phyloP scores from a whole-genome alignment of 169 alveolate genomes.

The Babesia bigemina region DNA sequence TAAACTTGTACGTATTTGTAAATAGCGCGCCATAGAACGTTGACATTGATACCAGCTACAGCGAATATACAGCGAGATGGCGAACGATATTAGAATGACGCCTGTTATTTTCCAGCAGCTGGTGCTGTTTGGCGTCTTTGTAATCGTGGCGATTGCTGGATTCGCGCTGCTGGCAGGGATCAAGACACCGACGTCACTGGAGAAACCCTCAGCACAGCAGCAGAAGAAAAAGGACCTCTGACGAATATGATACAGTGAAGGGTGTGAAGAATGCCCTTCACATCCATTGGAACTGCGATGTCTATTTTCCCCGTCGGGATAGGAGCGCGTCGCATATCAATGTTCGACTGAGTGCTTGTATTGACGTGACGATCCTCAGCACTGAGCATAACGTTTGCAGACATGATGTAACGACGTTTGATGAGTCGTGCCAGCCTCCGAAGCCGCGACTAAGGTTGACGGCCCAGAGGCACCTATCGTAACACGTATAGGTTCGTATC shows the following conservation, averaged over 20 bases:
- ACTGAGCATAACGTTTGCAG: not conserved
- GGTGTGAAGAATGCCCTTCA: not conserved
- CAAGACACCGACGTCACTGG: slow-evolving; percentile 49
- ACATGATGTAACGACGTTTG: not conserved
- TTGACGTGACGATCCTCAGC: too few species aligned
- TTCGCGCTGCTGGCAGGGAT: slow-evolving; percentile 16
- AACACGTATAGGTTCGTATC: too few species aligned
- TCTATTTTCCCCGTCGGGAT: too few species aligned
- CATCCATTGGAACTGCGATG: too few species aligned
- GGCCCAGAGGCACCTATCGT: too few species aligned
- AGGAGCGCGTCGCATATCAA: too few species aligned
- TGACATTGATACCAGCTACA: slow-evolving; percentile 7
- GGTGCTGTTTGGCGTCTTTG: slow-evolving; percentile 21
- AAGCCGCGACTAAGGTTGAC: too few species aligned
- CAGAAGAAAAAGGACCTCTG: slow-evolving; percentile 17
- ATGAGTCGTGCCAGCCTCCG: too few species aligned
- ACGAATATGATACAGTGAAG: not conserved
- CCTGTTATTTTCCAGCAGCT: slow-evolving; percentile 59
- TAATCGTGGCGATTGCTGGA: slow-evolving; percentile 25
- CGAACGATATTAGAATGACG: slow-evolving; percentile 26
- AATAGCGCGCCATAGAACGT: not conserved
- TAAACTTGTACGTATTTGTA: not conserved
- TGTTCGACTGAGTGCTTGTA: too few species aligned
- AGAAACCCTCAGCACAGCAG: slow-evolving; percentile 27
- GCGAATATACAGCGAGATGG: not conserved